A percentile compares a stretch with the other conserved stretches of the same genome.
phyloP scores from a whole-genome alignment of 148 eudicot species.

The Camellia sinensis region DNA sequence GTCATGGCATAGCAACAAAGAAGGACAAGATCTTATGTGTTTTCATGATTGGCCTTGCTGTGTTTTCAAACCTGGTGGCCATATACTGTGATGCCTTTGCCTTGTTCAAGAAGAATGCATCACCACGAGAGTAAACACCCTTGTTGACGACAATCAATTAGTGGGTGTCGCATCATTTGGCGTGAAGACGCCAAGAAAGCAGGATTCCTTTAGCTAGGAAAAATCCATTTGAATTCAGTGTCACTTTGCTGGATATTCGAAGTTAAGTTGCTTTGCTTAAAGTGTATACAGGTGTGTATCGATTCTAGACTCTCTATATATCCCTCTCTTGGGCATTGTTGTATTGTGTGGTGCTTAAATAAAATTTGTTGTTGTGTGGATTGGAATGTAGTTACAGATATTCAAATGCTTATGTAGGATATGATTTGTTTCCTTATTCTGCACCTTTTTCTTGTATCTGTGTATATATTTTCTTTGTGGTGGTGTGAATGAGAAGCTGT shows the following conservation, averaged over 20 bases:
- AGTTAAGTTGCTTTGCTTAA: not conserved
- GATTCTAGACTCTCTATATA: not conserved
- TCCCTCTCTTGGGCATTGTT: not conserved
- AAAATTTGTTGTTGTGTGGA: not conserved
- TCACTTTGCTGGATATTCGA: not conserved
- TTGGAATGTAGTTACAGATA: not conserved
- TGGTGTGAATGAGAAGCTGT: not conserved
- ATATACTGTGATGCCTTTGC: constrained; percentile 68
- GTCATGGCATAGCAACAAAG: constrained; percentile 46
- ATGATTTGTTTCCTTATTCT: not conserved
- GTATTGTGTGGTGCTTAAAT: not conserved
- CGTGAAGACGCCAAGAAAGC: not conserved
- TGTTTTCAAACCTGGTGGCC: constrained; percentile 63
- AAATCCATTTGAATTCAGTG: not conserved
- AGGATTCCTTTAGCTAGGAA: not conserved
- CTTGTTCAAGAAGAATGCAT: constrained; percentile 43
- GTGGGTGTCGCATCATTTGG: not conserved
- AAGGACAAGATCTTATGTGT: constrained; percentile 52
- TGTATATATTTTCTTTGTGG: not conserved
- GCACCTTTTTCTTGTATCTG: not conserved
- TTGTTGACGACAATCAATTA: not conserved
- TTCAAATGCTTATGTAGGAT: not conserved
- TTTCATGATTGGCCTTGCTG: constrained; percentile 70
- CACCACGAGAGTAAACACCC: constrained; percentile 13
- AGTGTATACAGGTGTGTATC: not conserved